These are phyloP conservation scores for Cyclotella sp. DNA, from an alignment of 108 stramenopile genomes.

Conservation along the genomic window DNA sequence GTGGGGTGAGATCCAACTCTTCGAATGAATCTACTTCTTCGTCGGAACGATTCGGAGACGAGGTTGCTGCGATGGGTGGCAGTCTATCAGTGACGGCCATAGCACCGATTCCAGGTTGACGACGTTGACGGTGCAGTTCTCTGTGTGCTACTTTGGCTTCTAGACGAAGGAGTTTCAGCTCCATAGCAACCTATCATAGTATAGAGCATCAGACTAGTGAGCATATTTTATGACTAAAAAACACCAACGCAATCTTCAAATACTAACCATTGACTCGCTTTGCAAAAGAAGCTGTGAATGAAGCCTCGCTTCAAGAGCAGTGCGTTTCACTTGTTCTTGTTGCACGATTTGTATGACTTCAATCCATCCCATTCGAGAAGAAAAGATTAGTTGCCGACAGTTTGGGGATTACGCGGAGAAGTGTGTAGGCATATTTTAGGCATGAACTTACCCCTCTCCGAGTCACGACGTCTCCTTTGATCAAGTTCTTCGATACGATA, in stretches of 20 bases:
- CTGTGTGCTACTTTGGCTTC: constrained; percentile 57
- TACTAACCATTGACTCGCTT: constrained; percentile 60
- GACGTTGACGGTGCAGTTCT: constrained; percentile 48
- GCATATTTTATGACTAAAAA: background rate
- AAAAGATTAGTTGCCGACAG: background rate
- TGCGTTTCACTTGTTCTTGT: constrained; percentile 53
- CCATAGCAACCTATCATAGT: constrained; percentile 51
- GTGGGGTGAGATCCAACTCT: constrained; percentile 49
- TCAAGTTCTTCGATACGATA: constrained; percentile 45
- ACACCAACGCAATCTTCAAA: background rate
- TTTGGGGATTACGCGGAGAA: background rate
- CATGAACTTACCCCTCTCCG: constrained; percentile 35
- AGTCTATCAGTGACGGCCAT: constrained; percentile 39
- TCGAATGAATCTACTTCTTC: constrained; percentile 53
- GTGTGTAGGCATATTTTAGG: background rate
- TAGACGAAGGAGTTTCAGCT: constrained; percentile 56
- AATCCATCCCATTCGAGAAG: background rate
- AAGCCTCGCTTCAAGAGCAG: constrained; percentile 53
- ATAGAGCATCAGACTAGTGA: background rate
- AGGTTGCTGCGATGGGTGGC: constrained; percentile 51
- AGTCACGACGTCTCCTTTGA: constrained; percentile 35
- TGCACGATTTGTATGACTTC: constrained; percentile 46
- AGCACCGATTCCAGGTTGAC: constrained; percentile 30
- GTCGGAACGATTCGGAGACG: constrained; percentile 44
- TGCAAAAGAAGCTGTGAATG: constrained; percentile 61